A percentile compares a stretch with the other conserved stretches of the same genome.
Evolutionary conservation across 352 stramenopile genomes (phyloP).

Genomic region (Saprolegnia parasitica): DNA sequence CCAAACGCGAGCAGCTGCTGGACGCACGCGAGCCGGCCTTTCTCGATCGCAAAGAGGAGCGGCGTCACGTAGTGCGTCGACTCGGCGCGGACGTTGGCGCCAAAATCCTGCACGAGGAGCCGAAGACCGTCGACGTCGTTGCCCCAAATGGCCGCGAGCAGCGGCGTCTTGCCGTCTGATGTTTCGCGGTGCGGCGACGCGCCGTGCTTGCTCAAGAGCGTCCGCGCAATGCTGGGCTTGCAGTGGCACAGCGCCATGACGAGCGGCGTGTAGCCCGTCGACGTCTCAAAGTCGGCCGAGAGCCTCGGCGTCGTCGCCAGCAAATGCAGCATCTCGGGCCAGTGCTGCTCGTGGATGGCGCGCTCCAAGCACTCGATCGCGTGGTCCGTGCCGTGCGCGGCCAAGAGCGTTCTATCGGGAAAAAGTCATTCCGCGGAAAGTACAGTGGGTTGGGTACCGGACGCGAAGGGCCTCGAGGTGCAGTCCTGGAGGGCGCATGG

Average conservation of each 20-base stretch:
- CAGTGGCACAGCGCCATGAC: constrained; percentile 18
- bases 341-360: constrained; percentile 12
- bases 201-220: not conserved
- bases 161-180: not conserved
- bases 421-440: not conserved
- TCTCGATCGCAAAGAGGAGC: constrained; percentile 24
- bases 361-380: constrained; percentile 2
- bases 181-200: not conserved
- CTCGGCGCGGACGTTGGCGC: constrained; percentile 2
- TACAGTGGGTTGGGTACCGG: not conserved
- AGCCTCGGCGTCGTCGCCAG: not conserved
- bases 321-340: constrained; percentile 20
- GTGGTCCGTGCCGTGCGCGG: not conserved
- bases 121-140: constrained; percentile 23
- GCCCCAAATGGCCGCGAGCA: constrained; percentile 10
- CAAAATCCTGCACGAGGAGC: not conserved
- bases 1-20: constrained; percentile 5
- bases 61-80: constrained; percentile 15
- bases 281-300: constrained; percentile 22
- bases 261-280: constrained; percentile 19
- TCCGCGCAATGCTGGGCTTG: constrained; percentile 10
- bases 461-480: constrained; percentile 1
- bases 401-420: constrained; percentile 1
- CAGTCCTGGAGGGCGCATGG: not conserved
- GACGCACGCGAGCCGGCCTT: constrained; percentile 20